Percentiles rank a stretch among this genome's conserved stretches.
These are phyloP conservation scores for Arctium minus DNA, from an alignment of 129 eudicot species.

Conservation along the genomic window DNA sequence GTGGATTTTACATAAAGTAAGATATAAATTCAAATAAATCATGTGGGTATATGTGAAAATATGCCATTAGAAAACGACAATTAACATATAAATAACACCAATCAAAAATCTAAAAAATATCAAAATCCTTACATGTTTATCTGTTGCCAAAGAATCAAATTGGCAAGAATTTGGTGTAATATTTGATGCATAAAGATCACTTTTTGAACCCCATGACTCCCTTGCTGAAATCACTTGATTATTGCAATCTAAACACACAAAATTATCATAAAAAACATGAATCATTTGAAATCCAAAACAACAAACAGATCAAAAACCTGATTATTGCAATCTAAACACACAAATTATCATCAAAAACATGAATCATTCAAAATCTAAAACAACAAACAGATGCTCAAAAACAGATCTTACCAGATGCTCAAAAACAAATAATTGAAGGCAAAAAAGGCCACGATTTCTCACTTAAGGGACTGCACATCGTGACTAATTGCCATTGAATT, in stretches of 20 bases:
- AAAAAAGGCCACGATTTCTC: too few relatives aligned
- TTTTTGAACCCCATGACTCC: constrained; percentile 7
- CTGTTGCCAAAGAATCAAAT: constrained; percentile 26
- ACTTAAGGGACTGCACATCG: too few relatives aligned
- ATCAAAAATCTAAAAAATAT: not conserved
- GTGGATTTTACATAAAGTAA: too few relatives aligned
- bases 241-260: constrained; percentile 27
- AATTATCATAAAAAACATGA: constrained; percentile 3
- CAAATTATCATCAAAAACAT: too few relatives aligned
- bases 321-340: too few relatives aligned
- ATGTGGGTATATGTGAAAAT: not conserved
- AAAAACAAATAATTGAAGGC: too few relatives aligned
- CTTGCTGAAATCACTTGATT: constrained; percentile 27
- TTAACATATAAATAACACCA: not conserved
- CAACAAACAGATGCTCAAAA: too few relatives aligned
- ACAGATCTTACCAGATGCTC: too few relatives aligned
- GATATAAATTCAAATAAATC: not conserved
- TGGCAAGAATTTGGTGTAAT: not conserved
- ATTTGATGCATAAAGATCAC: constrained; percentile 11
- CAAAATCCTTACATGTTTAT: constrained; percentile 34
- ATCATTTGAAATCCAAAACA: not conserved
- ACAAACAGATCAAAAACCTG: not conserved
- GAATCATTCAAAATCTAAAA: too few relatives aligned
- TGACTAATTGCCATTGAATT: too few relatives aligned
- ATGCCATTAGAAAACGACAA: too few relatives aligned